Percentiles rank a stretch among this genome's conserved stretches.
phyloP scores from a whole-genome alignment of 1,284 basidiomycete genomes.

The Sporisorium graminicola region DNA sequence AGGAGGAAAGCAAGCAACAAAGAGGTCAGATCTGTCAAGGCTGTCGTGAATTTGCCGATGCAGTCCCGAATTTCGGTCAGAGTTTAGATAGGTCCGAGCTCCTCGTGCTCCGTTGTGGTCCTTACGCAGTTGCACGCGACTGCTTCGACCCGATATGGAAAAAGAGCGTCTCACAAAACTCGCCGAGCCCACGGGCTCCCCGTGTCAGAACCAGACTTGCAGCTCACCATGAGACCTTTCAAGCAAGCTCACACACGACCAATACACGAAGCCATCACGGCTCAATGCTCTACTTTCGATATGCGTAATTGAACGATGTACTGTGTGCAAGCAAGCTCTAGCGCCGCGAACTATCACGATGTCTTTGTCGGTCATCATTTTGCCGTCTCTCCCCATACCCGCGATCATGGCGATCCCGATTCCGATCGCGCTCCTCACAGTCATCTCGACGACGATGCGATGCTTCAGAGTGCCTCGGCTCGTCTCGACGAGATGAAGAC shows the following conservation, averaged over 20 bases:
- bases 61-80: background rate
- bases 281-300: background rate
- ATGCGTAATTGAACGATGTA: background rate
- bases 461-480: slow-evolving; percentile 15
- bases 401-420: slow-evolving; percentile 11
- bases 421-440: slow-evolving; percentile 10
- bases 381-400: slow-evolving; percentile 8
- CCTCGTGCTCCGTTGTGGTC: background rate
- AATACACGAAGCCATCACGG: background rate
- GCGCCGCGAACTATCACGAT: slow-evolving; percentile 12
- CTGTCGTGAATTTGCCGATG: background rate
- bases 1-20: background rate
- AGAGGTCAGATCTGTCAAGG: background rate
- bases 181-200: too few relatives aligned
- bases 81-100: background rate
- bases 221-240: too few relatives aligned
- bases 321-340: background rate
- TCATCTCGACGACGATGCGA: slow-evolving; percentile 9
- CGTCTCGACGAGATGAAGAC: slow-evolving; percentile 18
- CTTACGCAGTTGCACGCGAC: background rate
- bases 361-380: slow-evolving; percentile 10
- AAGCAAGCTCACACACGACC: too few relatives aligned
- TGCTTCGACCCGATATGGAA: background rate
- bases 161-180: background rate
- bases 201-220: too few relatives aligned